phyloP scores from a whole-genome alignment of 2,329 filamentous ascomycete genomes.

The Gaeumannomyces sp. region DNA sequence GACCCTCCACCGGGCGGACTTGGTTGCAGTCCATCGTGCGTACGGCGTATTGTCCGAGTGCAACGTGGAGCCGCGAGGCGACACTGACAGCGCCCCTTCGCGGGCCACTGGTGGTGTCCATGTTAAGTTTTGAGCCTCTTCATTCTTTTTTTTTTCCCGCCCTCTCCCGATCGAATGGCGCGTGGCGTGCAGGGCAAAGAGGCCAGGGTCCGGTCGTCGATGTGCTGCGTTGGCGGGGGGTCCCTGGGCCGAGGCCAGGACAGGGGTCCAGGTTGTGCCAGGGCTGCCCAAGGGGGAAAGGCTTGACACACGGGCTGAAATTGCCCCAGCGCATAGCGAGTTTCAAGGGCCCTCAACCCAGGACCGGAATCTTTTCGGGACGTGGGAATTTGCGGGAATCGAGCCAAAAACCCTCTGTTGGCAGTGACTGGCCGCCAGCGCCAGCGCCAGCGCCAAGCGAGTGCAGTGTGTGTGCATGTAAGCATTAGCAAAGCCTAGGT shows the following conservation, averaged over 20 bases:
- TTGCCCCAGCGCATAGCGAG: constrained; percentile 42
- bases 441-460: neutral
- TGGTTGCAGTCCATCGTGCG: neutral
- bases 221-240: too few relatives aligned
- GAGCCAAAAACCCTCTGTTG: neutral
- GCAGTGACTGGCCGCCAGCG: neutral
- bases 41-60: neutral
- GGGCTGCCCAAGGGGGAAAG: neutral
- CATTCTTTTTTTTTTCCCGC: neutral
- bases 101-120: neutral
- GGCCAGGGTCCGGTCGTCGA: too few relatives aligned
- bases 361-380: constrained; percentile 24
- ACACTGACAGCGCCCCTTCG: too few relatives aligned
- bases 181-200: neutral
- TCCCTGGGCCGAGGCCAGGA: neutral
- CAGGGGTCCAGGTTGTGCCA: neutral
- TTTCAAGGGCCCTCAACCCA: constrained; percentile 40
- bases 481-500: neutral
- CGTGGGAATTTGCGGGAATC: constrained; percentile 7
- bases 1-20: too few relatives aligned
- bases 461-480: neutral
- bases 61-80: neutral
- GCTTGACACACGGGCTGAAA: constrained; percentile 25
- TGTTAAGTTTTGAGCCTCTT: neutral
- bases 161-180: neutral